A percentile compares a stretch with the other conserved stretches of the same genome.
Conservation (phyloP, 73 alveolate genomes). For the Blepharisma stoltei region DNA sequence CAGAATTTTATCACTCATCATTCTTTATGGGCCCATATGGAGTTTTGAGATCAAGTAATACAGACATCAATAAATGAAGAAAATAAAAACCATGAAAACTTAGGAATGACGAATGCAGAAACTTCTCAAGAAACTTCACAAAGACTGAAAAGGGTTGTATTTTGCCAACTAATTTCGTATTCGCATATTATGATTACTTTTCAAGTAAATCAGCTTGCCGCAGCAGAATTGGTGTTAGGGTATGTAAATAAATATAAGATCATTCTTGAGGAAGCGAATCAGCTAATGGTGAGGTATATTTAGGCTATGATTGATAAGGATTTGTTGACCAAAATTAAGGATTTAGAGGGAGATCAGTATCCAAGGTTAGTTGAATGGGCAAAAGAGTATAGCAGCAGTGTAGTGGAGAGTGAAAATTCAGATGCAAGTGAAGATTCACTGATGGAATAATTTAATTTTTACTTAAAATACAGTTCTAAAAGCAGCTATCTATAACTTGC, state of each 20-base stretch:
- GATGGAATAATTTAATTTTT: no score
- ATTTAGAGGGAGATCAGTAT: no score
- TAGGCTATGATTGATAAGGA: no score
- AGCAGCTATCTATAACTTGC: no score
- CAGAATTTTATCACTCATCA: neutral
- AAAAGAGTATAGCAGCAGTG: no score
- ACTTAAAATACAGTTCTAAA: no score
- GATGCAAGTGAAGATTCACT: no score
- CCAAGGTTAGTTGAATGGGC: no score
- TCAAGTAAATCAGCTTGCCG: neutral
- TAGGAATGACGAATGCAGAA: neutral
- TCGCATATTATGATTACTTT: slow-evolving; percentile 13
- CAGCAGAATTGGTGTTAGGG: neutral
- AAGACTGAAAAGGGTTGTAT: neutral
- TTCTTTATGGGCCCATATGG: slow-evolving; percentile 16
- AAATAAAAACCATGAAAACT: neutral
- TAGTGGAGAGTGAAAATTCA: no score
- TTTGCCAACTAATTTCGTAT: neutral
- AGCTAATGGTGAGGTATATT: no score
- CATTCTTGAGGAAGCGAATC: neutral
- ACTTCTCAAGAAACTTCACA: neutral
- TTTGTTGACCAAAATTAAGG: no score
- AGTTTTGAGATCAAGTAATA: slow-evolving; percentile 18
- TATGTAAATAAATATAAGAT: neutral
- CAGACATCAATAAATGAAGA: slow-evolving; percentile 25